Evolutionary conservation across 2,329 filamentous ascomycete genomes (phyloP), one percentile per base, ranked within the genome.

Genomic region (Tolypocladium nubicola): DNA sequence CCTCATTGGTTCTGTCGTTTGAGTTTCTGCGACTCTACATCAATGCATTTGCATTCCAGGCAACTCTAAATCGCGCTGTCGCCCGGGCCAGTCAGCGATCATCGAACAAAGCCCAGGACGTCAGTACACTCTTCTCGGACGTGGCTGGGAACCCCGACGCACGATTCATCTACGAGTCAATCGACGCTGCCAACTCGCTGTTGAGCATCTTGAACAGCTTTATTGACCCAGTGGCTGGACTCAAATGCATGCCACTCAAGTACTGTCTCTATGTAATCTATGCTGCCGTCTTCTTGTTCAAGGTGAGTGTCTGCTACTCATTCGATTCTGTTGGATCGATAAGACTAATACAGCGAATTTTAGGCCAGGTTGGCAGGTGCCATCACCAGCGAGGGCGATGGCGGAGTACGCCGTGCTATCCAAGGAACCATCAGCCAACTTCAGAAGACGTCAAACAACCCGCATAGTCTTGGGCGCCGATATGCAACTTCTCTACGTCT

Each of bases 31-130:
- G 86, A 8, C 76, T 90, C 1, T 90, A 90, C 67, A 87, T 86
- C 54, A 89, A 88, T 58, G 86, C 87, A 0, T 90, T 89, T 65
- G 87, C 86, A 1, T 89, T 89, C 62, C 87, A 90, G 66, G 86
- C 87, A 3, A 87, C 85, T 81, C 54, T 82, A 71, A 63, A 80
- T 77, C 65, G 79, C 70, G 57, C 70, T 71, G 61, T 76, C 6
- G 52, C 66, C 9, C 57, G 63, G 43, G 61, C 63, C 13, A 68
- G 53, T 68, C 65, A 58, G 73, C 73, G 63, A 66, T 68, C 52
- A 69, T 70, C 62, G 64, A 66, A 23, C 65, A 74, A 61, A 63
- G 67, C 43, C 62, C 67, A 54, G 65, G 67, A 47, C 67, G 71
- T 61, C 66, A 71, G 61, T 69, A 70, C 72, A 9, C 73, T 73